Evolutionary conservation across 495 filamentous ascomycete genomes (phyloP).

Genomic region (Aspergillus haitiensis): DNA sequence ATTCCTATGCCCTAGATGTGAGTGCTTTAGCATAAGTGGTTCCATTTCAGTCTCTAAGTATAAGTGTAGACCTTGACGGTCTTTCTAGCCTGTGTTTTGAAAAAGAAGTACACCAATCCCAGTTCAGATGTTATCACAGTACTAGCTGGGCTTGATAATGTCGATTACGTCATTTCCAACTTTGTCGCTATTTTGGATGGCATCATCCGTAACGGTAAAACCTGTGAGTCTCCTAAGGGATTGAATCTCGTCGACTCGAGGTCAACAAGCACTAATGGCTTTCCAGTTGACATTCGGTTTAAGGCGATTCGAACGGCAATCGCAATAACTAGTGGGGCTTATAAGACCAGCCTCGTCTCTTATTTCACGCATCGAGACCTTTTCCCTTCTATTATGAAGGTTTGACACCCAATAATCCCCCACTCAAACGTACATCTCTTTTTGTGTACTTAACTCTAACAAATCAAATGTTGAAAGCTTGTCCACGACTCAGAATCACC

Average conservation of each 20-base stretch:
- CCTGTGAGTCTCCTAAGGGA: constrained; percentile 51
- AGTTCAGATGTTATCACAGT: constrained; percentile 93
- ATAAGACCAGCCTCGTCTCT: constrained; percentile 87
- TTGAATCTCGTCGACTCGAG: neutral
- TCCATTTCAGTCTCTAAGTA: constrained; percentile 40
- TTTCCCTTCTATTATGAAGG: constrained; percentile 94
- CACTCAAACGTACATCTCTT: neutral
- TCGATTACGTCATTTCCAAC: constrained; percentile 81
- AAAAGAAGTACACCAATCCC: constrained; percentile 92
- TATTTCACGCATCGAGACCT: constrained; percentile 96
- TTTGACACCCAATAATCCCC: constrained; percentile 35
- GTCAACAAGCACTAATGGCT: constrained; percentile 1
- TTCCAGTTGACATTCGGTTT: constrained; percentile 65
- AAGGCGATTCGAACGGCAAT: constrained; percentile 82
- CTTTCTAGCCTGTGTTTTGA: constrained; percentile 76
- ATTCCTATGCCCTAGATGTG: constrained; percentile 88
- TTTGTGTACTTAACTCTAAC: neutral
- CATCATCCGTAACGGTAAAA: constrained; percentile 76
- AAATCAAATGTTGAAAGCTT: constrained; percentile 55
- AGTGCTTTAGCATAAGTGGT: constrained; percentile 30
- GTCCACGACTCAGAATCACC: constrained; percentile 76
- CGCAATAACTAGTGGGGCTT: constrained; percentile 85
- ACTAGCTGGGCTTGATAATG: constrained; percentile 81
- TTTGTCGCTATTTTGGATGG: constrained; percentile 81
- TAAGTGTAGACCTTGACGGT: constrained; percentile 75